Evolutionary conservation across 2,329 filamentous ascomycete species (phyloP).

Genomic region (Zasmidium angulare): DNA sequence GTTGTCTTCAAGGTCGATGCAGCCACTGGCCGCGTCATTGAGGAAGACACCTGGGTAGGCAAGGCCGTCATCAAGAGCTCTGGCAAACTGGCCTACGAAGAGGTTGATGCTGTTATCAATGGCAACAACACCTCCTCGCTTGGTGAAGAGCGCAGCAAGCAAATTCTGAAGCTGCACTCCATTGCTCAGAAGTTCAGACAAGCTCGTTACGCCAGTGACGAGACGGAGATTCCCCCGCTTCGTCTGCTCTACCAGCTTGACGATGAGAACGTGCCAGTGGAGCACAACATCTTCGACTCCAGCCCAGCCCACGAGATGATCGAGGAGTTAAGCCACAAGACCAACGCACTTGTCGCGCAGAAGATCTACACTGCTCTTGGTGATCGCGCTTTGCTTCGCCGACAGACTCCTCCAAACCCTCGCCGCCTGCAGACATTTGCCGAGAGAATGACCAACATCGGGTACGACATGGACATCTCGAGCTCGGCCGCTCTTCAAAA

Average conservation of each 20-base stretch:
- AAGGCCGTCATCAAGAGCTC: constrained; percentile 90
- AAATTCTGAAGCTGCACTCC: constrained; percentile 75
- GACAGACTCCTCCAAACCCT: constrained; percentile 80
- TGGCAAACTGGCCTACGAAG: constrained; percentile 78
- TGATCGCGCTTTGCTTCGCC: constrained; percentile 87
- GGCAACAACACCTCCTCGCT: constrained; percentile 59
- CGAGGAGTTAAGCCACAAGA: constrained; percentile 92
- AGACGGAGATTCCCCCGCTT: constrained; percentile 78
- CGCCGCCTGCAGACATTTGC: constrained; percentile 87
- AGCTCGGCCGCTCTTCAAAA: constrained; percentile 91
- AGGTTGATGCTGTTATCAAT: constrained; percentile 79
- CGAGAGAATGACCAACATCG: constrained; percentile 88
- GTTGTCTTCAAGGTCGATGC: constrained; percentile 90
- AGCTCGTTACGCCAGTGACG: constrained; percentile 72
- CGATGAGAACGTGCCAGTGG: constrained; percentile 95
- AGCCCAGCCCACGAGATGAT: constrained; percentile 87
- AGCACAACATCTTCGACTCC: constrained; percentile 93
- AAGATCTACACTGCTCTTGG: constrained; percentile 76
- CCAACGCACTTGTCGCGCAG: constrained; percentile 85
- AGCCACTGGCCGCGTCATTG: constrained; percentile 72
- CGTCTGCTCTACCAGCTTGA: constrained; percentile 91
- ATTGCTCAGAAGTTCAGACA: constrained; percentile 90
- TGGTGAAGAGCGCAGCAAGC: constrained; percentile 66
- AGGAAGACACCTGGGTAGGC: constrained; percentile 90
- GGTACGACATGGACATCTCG: constrained; percentile 82